Conservation (phyloP, 2,329 filamentous ascomycete genomes). For the Colletotrichum limetticola region DNA sequence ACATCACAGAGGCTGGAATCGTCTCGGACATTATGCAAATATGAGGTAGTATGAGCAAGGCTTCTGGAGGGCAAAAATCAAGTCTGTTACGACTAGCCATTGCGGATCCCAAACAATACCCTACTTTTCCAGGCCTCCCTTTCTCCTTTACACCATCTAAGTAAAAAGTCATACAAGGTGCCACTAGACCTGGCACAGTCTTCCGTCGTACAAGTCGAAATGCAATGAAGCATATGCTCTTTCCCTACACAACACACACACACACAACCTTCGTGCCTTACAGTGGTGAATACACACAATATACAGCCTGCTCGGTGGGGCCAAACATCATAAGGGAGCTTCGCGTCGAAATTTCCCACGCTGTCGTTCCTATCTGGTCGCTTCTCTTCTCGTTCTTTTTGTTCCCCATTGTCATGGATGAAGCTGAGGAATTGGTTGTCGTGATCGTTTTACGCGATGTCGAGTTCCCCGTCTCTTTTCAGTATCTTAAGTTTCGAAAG, state of each 20-base stretch:
- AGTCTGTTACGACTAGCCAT: constrained; percentile 30
- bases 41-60: background rate
- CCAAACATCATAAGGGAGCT: background rate
- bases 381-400: background rate
- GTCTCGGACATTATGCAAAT: background rate
- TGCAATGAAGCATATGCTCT: background rate
- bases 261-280: constrained; percentile 14
- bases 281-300: constrained; percentile 24
- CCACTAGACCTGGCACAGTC: background rate
- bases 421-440: background rate
- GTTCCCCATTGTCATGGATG: background rate
- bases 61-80: constrained; percentile 25
- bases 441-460: background rate
- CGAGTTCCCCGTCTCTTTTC: constrained; percentile 27
- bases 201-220: constrained; percentile 10
- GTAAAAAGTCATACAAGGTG: constrained; percentile 20
- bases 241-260: background rate
- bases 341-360: constrained; percentile 1
- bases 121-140: constrained; percentile 23
- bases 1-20: too few relatives aligned
- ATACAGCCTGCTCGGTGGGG: constrained; percentile 17
- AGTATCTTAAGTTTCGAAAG: constrained; percentile 33
- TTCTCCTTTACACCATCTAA: constrained; percentile 35
- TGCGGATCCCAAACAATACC: constrained; percentile 28
- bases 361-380: constrained; percentile 1